phyloP scores from a whole-genome alignment of 805 yeast species.

The Grigorovia humatica region DNA sequence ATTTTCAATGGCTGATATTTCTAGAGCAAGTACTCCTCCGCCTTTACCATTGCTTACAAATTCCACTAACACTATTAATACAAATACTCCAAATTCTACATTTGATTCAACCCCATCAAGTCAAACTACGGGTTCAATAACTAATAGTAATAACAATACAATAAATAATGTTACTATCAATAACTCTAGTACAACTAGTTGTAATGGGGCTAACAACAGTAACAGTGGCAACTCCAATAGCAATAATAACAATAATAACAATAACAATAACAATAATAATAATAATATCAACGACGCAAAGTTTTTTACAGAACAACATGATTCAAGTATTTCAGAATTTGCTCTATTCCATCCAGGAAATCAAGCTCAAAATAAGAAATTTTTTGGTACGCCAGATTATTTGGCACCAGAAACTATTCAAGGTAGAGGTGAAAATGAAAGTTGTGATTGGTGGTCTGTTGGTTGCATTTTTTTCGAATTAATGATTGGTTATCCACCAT shows the following conservation, averaged over 20 bases:
- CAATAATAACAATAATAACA: background rate
- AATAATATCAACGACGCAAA: background rate
- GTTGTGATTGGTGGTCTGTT: conserved; percentile 83
- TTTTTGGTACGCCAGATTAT: conserved; percentile 97
- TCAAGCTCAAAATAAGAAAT: conserved; percentile 43
- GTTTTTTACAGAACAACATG: background rate
- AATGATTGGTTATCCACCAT: conserved; percentile 89
- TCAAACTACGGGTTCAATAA: background rate
- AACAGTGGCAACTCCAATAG: background rate
- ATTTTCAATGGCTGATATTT: conserved; percentile 18
- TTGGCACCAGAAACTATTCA: conserved; percentile 91
- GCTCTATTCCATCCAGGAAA: conserved; percentile 71
- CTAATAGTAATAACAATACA: background rate
- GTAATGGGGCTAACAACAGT: background rate
- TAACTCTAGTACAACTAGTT: background rate
- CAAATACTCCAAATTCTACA: background rate
- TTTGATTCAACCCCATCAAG: conserved; percentile 3
- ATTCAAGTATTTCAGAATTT: conserved; percentile 28
- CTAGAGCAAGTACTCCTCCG: conserved; percentile 24
- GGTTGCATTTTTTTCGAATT: conserved; percentile 94
- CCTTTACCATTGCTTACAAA: conserved; percentile 3
- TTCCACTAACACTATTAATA: background rate
- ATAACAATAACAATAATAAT: background rate
- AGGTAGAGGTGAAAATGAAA: conserved; percentile 73
- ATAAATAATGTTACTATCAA: background rate